These are phyloP conservation scores for Lentinula detonsa DNA, from an alignment of 768 basidiomycete species.

Conservation along the genomic window DNA sequence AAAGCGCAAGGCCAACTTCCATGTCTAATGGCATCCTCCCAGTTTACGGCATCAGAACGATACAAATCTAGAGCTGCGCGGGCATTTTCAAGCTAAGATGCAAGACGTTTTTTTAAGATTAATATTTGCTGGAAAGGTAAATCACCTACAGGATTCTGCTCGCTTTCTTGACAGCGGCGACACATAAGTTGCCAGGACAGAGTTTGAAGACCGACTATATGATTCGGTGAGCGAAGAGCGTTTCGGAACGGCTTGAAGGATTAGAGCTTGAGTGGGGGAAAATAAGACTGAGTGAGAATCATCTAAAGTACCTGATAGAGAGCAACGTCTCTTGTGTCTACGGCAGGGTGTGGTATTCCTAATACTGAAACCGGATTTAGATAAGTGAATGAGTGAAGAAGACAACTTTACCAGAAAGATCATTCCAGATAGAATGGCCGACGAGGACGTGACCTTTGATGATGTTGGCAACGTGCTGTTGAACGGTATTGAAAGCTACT, in stretches of 20 bases:
- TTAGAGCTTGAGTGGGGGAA: slow-evolving; percentile 1
- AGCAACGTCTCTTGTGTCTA: slow-evolving; percentile 74
- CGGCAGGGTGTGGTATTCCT: slow-evolving; percentile 75
- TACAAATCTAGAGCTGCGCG: slow-evolving; percentile 53
- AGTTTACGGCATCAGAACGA: slow-evolving; percentile 52
- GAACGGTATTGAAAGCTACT: slow-evolving; percentile 54
- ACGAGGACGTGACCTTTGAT: slow-evolving; percentile 69
- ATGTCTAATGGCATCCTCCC: slow-evolving; percentile 55
- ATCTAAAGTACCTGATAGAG: slow-evolving; percentile 48
- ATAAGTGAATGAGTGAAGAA: background rate
- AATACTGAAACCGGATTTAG: slow-evolving; percentile 42
- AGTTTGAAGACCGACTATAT: slow-evolving; percentile 69
- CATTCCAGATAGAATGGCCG: slow-evolving; percentile 77
- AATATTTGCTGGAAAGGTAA: background rate
- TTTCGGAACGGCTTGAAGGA: slow-evolving; percentile 61
- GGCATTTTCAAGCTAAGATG: slow-evolving; percentile 66
- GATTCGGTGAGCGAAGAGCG: slow-evolving; percentile 58
- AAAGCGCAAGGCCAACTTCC: slow-evolving; percentile 73
- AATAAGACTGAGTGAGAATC: too few relatives aligned
- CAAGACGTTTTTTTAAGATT: slow-evolving; percentile 3
- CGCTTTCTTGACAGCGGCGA: slow-evolving; percentile 67
- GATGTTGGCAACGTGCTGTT: slow-evolving; percentile 56
- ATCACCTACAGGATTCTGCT: slow-evolving; percentile 62
- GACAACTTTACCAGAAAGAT: slow-evolving; percentile 57
- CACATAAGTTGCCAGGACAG: slow-evolving; percentile 81